Base-by-base conservation (phyloP, 1,284 basidiomycete species). In the Stygiomarasmius scandens region DNA sequence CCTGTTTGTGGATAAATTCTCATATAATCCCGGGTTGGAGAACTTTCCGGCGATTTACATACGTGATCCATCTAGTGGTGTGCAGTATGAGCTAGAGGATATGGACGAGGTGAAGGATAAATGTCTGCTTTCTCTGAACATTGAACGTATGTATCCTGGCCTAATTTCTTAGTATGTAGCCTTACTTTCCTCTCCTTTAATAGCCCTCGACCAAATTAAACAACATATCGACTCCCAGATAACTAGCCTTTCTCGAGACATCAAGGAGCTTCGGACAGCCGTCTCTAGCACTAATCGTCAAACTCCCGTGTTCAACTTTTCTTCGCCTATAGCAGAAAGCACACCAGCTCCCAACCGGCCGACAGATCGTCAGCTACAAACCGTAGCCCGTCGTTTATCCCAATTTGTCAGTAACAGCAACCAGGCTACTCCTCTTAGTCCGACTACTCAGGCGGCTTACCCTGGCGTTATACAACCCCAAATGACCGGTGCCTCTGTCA, bases 41-140 rank as follows among this genome's bases (percentile, higher is more conserved):
- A 93, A 97, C 67, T 98, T 98, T 68, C 96, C 96, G 10, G 90
- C 92, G 19, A 96, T 99, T 55, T 98, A 98, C 69, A 89, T 98
- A 57, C 89, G 94, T 9, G 96, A 98, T 74, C 89, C 89, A 3
- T 85, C 84, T 32, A 95, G 91, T 58, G 94, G 95, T 8, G 92
- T 98, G 52, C 90, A 95, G 68, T 99, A 98, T 69, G 95, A 98
- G 74, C 78, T 99, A 49, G 96, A 99, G 71, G 93, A 98, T 71
- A 86, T 95, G 64, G 88, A 90, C n/a, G 96, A 99, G 68, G 85
- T 99, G 24, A 89, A 89, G 70, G 91, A 94, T 49, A 93, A 89
- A 58, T 92, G 91, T 67, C 72, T 98, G 24, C 76, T 99, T 56
- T 96, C 92, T 45, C 78, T 99, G 54, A 97, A 98, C 66, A 96